Evolutionary conservation across 257 asterid genomes (phyloP).

Genomic region (Nicotiana knightiana): DNA sequence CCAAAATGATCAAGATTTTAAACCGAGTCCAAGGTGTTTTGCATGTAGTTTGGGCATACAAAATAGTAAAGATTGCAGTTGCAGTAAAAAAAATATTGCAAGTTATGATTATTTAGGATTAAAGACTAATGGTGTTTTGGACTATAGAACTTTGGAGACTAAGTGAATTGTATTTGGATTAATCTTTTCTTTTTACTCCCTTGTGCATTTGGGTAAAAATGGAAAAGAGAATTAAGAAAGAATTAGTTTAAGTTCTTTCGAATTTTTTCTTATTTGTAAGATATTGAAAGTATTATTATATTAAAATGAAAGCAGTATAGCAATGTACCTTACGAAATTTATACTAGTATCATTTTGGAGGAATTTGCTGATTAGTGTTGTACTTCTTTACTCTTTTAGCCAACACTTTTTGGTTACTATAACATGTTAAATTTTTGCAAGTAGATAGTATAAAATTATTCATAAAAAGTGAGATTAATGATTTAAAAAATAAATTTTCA

Average conservation of each 20-base stretch:
- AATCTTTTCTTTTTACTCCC: slow-evolving; percentile 8
- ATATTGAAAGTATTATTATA: not conserved
- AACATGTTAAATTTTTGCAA: not conserved
- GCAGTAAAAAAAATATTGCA: slow-evolving; percentile 22
- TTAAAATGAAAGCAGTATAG: not conserved
- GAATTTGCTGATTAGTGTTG: not conserved
- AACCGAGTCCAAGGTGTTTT: slow-evolving; percentile 34
- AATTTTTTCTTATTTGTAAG: slow-evolving; percentile 31
- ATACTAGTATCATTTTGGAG: not conserved
- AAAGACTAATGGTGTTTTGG: slow-evolving; percentile 51
- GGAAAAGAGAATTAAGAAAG: slow-evolving; percentile 1
- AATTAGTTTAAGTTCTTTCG: slow-evolving; percentile 15
- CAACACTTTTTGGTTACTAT: not conserved
- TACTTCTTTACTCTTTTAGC: not conserved
- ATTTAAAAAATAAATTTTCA: not conserved
- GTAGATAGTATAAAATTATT: not conserved
- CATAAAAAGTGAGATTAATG: not conserved
- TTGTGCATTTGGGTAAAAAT: slow-evolving; percentile 8
- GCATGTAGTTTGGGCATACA: slow-evolving; percentile 59
- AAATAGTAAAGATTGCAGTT: slow-evolving; percentile 59
- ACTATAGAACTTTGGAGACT: slow-evolving; percentile 63
- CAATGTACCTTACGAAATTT: not conserved
- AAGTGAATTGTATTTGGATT: not conserved
- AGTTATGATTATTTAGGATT: slow-evolving; percentile 61
- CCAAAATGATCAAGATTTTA: not conserved